phyloP scores from a whole-genome alignment of 805 yeast genomes.

The Myxozyma mucilagina region DNA sequence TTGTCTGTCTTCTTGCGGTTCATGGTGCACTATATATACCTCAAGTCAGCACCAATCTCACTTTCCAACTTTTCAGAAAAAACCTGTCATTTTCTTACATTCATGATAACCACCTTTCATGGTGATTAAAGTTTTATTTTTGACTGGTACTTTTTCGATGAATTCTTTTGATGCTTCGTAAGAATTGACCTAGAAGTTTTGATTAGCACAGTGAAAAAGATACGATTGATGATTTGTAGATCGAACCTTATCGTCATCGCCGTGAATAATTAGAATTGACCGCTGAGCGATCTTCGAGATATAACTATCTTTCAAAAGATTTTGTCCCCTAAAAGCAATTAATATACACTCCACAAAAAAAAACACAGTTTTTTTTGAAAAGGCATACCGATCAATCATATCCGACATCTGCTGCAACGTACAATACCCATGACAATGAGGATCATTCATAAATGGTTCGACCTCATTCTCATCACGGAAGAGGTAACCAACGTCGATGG shows the following conservation, averaged over 20 bases:
- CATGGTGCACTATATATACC: slow-evolving; percentile 5
- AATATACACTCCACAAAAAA: background rate
- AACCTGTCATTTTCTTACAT: slow-evolving; percentile 1
- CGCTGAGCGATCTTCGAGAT: slow-evolving; percentile 37
- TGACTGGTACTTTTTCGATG: slow-evolving; percentile 27
- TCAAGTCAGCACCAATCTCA: background rate
- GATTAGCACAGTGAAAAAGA: no score
- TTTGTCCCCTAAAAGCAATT: slow-evolving; percentile 35
- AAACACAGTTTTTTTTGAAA: background rate
- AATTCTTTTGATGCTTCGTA: slow-evolving; percentile 33
- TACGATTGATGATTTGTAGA: background rate
- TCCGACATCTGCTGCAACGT: slow-evolving; percentile 40
- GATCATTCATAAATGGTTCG: slow-evolving; percentile 35
- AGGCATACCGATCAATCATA: slow-evolving; percentile 33
- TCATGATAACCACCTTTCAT: slow-evolving; percentile 35
- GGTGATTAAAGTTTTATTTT: slow-evolving; percentile 32
- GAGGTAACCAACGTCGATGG: slow-evolving; percentile 34
- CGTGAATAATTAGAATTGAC: slow-evolving; percentile 42
- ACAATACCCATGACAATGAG: slow-evolving; percentile 34
- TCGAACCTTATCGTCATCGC: slow-evolving; percentile 35
- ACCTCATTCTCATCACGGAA: slow-evolving; percentile 37
- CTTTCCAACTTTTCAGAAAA: background rate
- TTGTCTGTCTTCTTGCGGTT: slow-evolving; percentile 1
- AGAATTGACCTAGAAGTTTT: slow-evolving; percentile 5
- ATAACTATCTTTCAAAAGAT: slow-evolving; percentile 37